Evolutionary conservation across 495 filamentous ascomycete species (phyloP).

Genomic region (Trichoderma reesei): DNA sequence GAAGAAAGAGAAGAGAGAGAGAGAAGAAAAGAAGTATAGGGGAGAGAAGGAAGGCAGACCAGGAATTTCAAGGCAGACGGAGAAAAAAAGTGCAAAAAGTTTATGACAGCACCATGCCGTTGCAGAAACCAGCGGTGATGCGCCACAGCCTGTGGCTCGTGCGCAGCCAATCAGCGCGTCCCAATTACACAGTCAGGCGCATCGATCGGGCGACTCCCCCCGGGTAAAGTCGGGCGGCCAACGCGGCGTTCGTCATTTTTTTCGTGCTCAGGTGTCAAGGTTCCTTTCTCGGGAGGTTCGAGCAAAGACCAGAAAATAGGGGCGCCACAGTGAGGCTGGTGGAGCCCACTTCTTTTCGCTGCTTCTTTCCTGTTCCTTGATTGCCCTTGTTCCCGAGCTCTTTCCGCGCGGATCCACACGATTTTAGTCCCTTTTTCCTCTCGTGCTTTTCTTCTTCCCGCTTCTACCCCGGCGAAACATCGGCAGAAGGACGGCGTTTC

Average conservation of each 20-base stretch:
- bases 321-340: too few relatives aligned
- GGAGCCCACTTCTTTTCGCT: too few relatives aligned
- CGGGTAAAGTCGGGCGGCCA: conserved; percentile 7
- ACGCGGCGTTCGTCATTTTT: not conserved
- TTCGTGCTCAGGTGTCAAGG: not conserved
- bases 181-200: conserved; percentile 12
- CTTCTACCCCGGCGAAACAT: not conserved
- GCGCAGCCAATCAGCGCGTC: conserved; percentile 27
- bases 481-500: not conserved
- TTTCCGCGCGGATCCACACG: too few relatives aligned
- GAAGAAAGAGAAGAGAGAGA: conserved; percentile 19
- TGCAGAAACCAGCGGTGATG: conserved; percentile 2
- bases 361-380: too few relatives aligned
- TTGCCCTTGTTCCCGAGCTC: too few relatives aligned
- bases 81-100: conserved; percentile 10
- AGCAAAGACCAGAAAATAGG: too few relatives aligned
- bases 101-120: conserved; percentile 16
- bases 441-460: too few relatives aligned
- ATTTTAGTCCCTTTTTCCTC: too few relatives aligned
- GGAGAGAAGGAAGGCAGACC: conserved; percentile 17
- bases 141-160: conserved; percentile 9
- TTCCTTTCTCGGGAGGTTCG: not conserved
- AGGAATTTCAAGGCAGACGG: conserved; percentile 29
- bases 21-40: conserved; percentile 19
- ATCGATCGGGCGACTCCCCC: not conserved